phyloP scores from a whole-genome alignment of 257 asterid species.

The Solanum medicagineum region DNA sequence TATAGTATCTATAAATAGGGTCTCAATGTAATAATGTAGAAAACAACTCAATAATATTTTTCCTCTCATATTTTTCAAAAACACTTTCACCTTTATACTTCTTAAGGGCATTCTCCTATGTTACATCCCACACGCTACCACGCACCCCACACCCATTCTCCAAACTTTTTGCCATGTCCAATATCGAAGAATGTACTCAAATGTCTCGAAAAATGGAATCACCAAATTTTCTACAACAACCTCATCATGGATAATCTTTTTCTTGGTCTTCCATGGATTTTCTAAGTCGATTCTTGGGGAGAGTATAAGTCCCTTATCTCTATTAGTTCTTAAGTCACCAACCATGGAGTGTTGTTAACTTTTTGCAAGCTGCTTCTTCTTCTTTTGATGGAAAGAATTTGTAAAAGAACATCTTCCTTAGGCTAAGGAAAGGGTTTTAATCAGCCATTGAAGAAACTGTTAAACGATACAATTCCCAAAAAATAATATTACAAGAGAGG shows the following conservation, averaged over 20 bases:
- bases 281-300: slow-evolving; percentile 5
- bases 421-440: not conserved
- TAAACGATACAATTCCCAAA: not conserved
- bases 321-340: slow-evolving; percentile 2
- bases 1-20: no score
- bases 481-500: not conserved
- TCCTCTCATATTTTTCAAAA: no score
- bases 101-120: no score
- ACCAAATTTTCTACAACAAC: not conserved
- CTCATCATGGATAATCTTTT: not conserved
- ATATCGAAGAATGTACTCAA: slow-evolving; percentile 33
- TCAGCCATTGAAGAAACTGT: not conserved
- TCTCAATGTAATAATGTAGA: no score
- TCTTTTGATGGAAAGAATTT: not conserved
- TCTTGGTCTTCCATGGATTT: slow-evolving; percentile 37
- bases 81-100: no score
- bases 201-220: not conserved
- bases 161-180: no score
- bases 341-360: not conserved
- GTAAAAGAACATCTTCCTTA: not conserved
- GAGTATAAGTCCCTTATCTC: slow-evolving; percentile 32
- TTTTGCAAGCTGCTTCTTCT: not conserved
- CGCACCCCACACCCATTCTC: no score
- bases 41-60: no score
- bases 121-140: no score